Evolutionary conservation across 202 grass and related monocot species (phyloP).

Genomic region (Zizania palustris): DNA sequence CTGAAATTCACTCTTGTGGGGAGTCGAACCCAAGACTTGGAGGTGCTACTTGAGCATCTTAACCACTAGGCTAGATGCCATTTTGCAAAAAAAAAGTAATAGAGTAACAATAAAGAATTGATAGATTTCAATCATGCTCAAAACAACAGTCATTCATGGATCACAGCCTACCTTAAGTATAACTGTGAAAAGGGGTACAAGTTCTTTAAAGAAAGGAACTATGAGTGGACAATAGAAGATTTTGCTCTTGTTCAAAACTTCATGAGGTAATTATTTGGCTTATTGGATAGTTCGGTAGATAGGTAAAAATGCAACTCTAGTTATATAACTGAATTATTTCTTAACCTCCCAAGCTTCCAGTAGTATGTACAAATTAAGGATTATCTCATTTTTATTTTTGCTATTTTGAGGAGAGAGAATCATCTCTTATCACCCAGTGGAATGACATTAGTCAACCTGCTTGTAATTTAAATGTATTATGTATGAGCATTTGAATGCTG

Average conservation of each 20-base stretch:
- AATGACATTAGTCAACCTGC: not conserved
- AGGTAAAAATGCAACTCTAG: slow-evolving; percentile 10
- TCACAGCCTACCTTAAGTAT: not conserved
- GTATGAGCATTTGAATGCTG: slow-evolving; percentile 5
- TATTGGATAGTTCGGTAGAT: not conserved
- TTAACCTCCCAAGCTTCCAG: not conserved
- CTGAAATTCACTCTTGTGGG: no score
- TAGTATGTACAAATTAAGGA: slow-evolving; percentile 21
- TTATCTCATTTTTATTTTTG: not conserved
- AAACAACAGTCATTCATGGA: not conserved
- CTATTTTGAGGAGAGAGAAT: not conserved
- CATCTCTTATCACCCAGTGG: not conserved
- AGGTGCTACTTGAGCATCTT: no score
- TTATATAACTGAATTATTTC: slow-evolving; percentile 14
- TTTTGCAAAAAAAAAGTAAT: no score
- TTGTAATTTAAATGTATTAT: slow-evolving; percentile 2
- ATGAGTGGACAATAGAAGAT: slow-evolving; percentile 5
- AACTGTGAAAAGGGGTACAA: not conserved
- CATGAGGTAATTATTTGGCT: not conserved
- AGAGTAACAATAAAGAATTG: slow-evolving; percentile 15
- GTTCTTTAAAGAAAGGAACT: not conserved
- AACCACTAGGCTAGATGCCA: no score
- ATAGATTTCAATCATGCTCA: slow-evolving; percentile 3
- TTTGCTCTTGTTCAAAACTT: not conserved
- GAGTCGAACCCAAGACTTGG: no score